Conservation (phyloP, 2,329 filamentous ascomycete species). For the Colletotrichum aenigma region DNA sequence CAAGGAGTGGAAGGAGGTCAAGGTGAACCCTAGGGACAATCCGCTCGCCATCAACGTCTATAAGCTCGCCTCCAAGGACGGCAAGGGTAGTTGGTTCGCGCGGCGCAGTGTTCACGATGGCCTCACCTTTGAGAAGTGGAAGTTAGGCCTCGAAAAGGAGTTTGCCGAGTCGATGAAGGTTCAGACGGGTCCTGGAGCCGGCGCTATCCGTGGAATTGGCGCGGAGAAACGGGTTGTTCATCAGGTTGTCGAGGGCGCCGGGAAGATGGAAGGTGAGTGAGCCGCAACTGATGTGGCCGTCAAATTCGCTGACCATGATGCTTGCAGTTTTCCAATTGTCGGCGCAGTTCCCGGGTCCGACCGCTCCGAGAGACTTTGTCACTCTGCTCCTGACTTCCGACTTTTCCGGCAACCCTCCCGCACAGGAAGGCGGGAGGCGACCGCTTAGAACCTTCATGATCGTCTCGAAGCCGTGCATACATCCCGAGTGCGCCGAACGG, state of each 20-base stretch:
- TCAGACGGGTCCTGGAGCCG: constrained; percentile 71
- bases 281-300: neutral
- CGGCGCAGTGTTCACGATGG: constrained; percentile 82
- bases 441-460: constrained; percentile 80
- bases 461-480: constrained; percentile 82
- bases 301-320: constrained; percentile 9
- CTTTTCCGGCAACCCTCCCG: constrained; percentile 44
- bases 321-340: constrained; percentile 78
- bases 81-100: constrained; percentile 89
- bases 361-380: constrained; percentile 86
- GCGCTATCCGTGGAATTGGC: constrained; percentile 83
- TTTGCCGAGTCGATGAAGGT: constrained; percentile 79
- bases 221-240: constrained; percentile 77
- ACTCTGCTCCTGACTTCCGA: constrained; percentile 76
- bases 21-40: constrained; percentile 73
- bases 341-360: constrained; percentile 89
- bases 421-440: constrained; percentile 28
- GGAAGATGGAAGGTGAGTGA: constrained; percentile 64
- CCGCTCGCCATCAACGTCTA: constrained; percentile 78
- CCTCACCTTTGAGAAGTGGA: constrained; percentile 78
- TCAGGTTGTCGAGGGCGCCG: constrained; percentile 58
- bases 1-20: constrained; percentile 87
- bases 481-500: constrained; percentile 73
- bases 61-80: constrained; percentile 79
- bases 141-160: constrained; percentile 76